Conservation (phyloP, 1,139 yeast species). For the Pneumocystis carinii region DNA sequence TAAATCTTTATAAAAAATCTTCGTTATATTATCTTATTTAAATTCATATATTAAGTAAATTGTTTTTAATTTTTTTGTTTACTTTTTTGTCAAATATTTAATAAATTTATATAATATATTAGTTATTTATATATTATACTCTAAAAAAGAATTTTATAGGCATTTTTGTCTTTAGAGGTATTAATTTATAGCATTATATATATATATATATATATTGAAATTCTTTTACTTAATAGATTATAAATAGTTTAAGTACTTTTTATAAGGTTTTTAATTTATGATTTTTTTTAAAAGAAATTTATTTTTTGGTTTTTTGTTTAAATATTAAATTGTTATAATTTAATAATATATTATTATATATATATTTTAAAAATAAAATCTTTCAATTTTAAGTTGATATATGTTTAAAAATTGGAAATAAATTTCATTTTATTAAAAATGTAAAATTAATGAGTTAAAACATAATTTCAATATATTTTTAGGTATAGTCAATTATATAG, state of each 20-base stretch:
- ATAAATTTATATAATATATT: no score
- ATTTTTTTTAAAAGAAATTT: neutral
- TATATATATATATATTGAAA: no score
- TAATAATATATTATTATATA: neutral
- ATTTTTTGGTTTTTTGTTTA: neutral
- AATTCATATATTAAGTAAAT: no score
- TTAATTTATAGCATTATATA: no score
- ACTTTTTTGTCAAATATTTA: no score
- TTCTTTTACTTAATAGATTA: neutral
- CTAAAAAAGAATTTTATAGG: no score
- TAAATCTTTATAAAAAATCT: no score
- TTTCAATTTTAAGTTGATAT: neutral
- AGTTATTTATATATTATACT: neutral
- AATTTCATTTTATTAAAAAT: neutral
- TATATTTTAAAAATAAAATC: neutral
- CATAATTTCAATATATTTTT: neutral
- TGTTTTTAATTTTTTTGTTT: neutral
- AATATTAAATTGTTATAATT: no score
- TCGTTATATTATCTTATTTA: no score
- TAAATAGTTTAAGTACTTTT: no score
- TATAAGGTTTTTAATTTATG: neutral
- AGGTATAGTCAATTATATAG: neutral
- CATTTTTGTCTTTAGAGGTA: no score
- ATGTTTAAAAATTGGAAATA: neutral
- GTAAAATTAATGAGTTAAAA: neutral